phyloP scores from a whole-genome alignment of 805 yeast species.

The Saccharomycopsis capsularis region DNA sequence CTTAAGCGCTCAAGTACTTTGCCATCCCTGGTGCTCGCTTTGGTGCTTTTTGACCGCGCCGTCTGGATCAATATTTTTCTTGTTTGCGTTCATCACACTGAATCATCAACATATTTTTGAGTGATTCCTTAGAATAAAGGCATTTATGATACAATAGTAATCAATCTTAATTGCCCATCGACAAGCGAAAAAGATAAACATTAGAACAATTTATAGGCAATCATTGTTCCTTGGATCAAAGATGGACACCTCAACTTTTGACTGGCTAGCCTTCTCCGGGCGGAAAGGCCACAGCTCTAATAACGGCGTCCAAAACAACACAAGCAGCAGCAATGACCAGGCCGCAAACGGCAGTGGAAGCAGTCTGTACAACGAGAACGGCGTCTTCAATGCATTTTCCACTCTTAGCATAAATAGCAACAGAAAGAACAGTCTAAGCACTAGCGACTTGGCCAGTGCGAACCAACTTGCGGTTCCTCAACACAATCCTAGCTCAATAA shows the following conservation, averaged over 20 bases:
- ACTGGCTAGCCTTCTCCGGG: constrained; percentile 21
- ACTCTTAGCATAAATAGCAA: not conserved
- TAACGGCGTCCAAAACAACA: not conserved
- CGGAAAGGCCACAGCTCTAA: constrained; percentile 1
- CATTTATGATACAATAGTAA: no score
- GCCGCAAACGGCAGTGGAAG: not conserved
- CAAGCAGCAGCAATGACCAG: not conserved
- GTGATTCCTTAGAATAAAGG: no score
- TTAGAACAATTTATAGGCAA: no score
- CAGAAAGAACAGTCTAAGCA: not conserved
- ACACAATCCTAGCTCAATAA: not conserved
- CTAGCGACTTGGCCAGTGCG: not conserved
- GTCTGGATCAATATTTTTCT: no score
- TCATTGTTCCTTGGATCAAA: no score
- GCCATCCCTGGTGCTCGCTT: no score
- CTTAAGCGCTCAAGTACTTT: no score
- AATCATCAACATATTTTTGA: no score
- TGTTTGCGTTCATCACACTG: no score
- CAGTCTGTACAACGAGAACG: not conserved
- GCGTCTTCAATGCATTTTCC: not conserved
- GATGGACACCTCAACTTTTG: constrained; percentile 21
- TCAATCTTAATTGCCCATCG: no score
- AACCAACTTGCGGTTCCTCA: not conserved
- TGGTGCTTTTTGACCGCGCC: no score
- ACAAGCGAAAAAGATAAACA: no score